Conservation (phyloP, 306 rosid species). For the Fragaria iinumae region DNA sequence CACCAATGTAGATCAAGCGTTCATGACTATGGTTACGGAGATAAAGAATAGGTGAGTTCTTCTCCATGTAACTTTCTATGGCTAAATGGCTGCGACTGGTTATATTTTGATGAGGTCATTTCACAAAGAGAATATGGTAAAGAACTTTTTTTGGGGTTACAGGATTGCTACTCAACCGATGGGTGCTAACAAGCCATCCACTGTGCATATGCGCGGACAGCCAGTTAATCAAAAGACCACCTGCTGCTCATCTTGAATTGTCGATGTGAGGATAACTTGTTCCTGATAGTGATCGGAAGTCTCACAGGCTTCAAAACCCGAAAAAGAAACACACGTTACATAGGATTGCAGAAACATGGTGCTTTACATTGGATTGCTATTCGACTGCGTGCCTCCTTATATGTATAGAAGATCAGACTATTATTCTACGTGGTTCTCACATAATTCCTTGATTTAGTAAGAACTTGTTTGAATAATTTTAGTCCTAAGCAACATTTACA, state of each 20-base stretch:
- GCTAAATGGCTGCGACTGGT: background rate
- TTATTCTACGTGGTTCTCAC: background rate
- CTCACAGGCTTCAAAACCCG: background rate
- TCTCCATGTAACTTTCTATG: background rate
- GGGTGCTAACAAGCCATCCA: constrained; percentile 43
- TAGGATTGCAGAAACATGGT: background rate
- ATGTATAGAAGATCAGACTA: constrained; percentile 3
- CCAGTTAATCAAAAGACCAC: constrained; percentile 64
- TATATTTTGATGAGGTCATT: background rate
- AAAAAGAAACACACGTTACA: background rate
- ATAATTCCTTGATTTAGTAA: background rate
- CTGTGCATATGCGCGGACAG: constrained; percentile 72
- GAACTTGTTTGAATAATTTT: background rate
- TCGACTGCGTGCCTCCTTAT: background rate
- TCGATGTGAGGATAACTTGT: background rate
- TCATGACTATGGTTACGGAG: constrained; percentile 82
- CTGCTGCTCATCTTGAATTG: constrained; percentile 58
- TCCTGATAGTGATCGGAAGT: constrained; percentile 5
- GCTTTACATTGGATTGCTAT: background rate
- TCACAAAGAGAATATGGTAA: background rate
- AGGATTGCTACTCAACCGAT: constrained; percentile 81
- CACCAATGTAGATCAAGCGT: constrained; percentile 72
- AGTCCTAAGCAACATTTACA: background rate
- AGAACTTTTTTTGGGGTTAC: constrained; percentile 12
- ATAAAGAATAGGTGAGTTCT: constrained; percentile 57